Percentiles rank a stretch among this genome's conserved stretches.
phyloP scores from a whole-genome alignment of 352 stramenopile genomes.

The Pythium rhizo-oryzae region DNA sequence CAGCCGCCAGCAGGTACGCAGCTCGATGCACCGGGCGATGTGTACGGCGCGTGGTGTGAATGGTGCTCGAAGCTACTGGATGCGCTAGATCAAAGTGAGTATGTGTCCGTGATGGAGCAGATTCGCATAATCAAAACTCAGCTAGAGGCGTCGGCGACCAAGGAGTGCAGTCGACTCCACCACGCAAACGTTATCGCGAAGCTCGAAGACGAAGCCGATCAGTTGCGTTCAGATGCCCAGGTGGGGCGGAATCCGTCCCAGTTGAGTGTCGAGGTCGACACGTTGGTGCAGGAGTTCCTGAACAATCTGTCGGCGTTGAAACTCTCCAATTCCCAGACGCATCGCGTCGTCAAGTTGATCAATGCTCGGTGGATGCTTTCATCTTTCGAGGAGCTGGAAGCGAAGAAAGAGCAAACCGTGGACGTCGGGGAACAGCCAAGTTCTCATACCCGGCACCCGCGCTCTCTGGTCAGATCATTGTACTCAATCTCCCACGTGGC shows the following conservation, averaged over 20 bases:
- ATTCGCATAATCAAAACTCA: not conserved
- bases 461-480: not conserved
- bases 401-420: not conserved
- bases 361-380: constrained; percentile 20
- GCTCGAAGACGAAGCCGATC: not conserved
- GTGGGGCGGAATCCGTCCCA: not conserved
- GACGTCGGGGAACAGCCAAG: not conserved
- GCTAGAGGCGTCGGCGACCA: not conserved
- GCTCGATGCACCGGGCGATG: not conserved
- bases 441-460: not conserved
- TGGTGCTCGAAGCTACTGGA: constrained; percentile 2
- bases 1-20: no score
- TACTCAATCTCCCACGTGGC: not conserved
- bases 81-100: not conserved
- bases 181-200: not conserved
- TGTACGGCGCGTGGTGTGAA: constrained; percentile 16
- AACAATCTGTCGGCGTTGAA: constrained; percentile 22
- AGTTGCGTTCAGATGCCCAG: not conserved
- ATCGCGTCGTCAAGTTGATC: constrained; percentile 26
- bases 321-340: constrained; percentile 32
- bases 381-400: not conserved
- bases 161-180: not conserved
- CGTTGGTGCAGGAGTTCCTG: constrained; percentile 17
- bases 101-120: not conserved
- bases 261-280: not conserved